These are phyloP conservation scores for Paracoccidioides lutzii DNA, from an alignment of 2,329 filamentous ascomycete species.

Conservation along the genomic window DNA sequence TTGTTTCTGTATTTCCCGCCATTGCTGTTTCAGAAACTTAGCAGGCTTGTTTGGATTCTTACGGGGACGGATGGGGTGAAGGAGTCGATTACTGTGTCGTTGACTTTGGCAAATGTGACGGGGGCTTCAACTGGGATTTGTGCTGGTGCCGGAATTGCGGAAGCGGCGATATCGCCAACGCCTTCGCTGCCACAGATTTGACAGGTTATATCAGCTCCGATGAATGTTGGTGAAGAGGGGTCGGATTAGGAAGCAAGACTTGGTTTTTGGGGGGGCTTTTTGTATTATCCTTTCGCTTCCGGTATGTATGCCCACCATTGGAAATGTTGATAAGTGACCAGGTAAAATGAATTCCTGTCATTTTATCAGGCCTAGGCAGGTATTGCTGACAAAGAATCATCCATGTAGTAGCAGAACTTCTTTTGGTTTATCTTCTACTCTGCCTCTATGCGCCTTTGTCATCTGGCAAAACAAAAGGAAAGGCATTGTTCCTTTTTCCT, in stretches of 20 bases:
- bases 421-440: too few relatives aligned
- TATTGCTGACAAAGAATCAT: conserved; percentile 2
- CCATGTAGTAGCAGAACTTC: not conserved
- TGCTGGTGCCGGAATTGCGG: not conserved
- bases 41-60: conserved; percentile 25
- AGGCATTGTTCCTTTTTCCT: too few relatives aligned
- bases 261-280: too few relatives aligned
- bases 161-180: not conserved
- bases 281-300: not conserved
- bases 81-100: conserved; percentile 13
- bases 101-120: not conserved
- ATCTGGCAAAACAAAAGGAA: too few relatives aligned
- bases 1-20: conserved; percentile 25
- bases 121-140: not conserved
- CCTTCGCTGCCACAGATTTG: not conserved
- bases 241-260: not conserved
- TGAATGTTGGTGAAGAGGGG: not conserved
- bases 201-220: not conserved
- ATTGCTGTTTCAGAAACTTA: conserved; percentile 25
- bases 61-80: conserved; percentile 24
- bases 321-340: too few relatives aligned
- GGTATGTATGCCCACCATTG: not conserved
- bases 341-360: not conserved
- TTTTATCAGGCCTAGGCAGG: not conserved
- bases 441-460: too few relatives aligned